Percentiles rank a stretch among this genome's conserved stretches.
Conservation (phyloP, 257 asterid species). For the Scutellaria minor region DNA sequence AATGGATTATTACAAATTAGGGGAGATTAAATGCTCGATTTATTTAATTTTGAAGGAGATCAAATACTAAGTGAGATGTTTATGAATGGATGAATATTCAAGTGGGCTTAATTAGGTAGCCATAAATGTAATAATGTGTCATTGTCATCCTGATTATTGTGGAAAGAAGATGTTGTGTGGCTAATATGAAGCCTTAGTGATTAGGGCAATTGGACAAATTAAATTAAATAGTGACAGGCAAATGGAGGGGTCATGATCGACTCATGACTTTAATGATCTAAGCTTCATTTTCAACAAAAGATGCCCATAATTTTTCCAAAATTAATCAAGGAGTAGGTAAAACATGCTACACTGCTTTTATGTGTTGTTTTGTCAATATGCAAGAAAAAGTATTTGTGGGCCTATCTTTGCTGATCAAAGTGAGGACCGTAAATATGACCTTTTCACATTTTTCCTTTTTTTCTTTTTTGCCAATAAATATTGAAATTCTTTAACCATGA, state of each 20-base stretch:
- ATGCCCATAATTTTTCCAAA: constrained; percentile 26
- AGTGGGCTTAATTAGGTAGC: neutral
- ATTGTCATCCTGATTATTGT: neutral
- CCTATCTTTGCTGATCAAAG: neutral
- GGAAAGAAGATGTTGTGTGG: constrained; percentile 34
- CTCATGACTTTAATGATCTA: constrained; percentile 27
- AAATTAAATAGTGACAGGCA: constrained; percentile 21
- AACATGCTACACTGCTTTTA: constrained; percentile 25
- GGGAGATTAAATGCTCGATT: too few relatives aligned
- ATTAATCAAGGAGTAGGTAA: constrained; percentile 36
- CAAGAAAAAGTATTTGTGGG: constrained; percentile 30
- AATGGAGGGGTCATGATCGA: neutral
- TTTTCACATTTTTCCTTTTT: neutral
- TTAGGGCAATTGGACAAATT: constrained; percentile 37
- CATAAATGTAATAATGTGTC: neutral
- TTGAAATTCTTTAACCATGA: neutral
- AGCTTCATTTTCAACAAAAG: constrained; percentile 22
- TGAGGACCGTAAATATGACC: neutral
- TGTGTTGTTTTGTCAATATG: constrained; percentile 39
- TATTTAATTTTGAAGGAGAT: too few relatives aligned
- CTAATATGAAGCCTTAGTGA: constrained; percentile 26
- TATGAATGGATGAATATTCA: too few relatives aligned
- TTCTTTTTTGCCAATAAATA: neutral
- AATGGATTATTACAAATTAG: too few relatives aligned
- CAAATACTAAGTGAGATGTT: too few relatives aligned